These are phyloP conservation scores for Eucalyptus tenuipes DNA, from an alignment of 345 rosid species.

Conservation along the genomic window DNA sequence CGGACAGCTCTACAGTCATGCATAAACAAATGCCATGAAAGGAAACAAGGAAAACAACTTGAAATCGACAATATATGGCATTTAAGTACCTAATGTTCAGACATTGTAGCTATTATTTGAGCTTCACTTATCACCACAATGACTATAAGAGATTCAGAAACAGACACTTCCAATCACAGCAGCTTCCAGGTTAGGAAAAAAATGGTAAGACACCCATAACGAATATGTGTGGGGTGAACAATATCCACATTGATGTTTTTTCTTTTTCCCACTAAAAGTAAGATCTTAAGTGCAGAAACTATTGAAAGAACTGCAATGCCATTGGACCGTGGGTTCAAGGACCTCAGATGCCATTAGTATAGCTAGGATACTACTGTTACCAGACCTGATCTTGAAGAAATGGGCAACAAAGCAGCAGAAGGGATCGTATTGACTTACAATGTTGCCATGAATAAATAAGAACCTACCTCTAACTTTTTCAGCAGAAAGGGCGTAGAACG, in stretches of 20 bases:
- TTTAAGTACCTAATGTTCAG: not conserved
- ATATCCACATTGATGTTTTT: not conserved
- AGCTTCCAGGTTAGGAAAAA: not conserved
- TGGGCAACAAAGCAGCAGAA: not conserved
- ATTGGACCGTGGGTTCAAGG: not conserved
- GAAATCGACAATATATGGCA: not conserved
- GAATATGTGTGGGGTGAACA: not conserved
- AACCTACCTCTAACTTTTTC: constrained; percentile 59
- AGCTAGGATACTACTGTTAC: not conserved
- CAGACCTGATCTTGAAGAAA: not conserved
- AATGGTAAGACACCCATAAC: not conserved
- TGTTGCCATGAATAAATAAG: not conserved
- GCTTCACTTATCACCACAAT: not conserved
- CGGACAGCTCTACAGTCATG: not conserved
- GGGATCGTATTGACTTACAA: not conserved
- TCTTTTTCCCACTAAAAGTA: not conserved
- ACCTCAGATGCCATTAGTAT: not conserved
- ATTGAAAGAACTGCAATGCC: not conserved
- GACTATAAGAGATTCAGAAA: not conserved
- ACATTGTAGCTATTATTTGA: not conserved
- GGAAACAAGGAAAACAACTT: not conserved
- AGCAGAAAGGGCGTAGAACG: constrained; percentile 69
- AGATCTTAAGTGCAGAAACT: not conserved
- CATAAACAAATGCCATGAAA: not conserved
- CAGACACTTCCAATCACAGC: not conserved